Base-by-base conservation (phyloP, 176 grass and related monocot species). In the Juncus effusus region DNA sequence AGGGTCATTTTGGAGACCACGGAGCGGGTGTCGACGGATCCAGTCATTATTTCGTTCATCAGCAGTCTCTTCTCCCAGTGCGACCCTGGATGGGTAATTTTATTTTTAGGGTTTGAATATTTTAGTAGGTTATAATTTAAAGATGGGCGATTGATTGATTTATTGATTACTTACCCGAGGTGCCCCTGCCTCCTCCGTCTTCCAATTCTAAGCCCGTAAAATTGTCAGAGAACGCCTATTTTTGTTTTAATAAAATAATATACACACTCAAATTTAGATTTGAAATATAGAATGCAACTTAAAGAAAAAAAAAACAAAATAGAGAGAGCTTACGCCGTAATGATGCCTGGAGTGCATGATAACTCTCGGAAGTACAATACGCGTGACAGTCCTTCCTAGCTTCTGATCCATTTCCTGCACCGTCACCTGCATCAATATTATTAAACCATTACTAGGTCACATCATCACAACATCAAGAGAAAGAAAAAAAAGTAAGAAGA, bases 41-140 rank as follows among this genome's bases (percentile, higher is more conserved):
- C 95, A 15, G 95, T 99, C 95, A 99, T 99, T 64, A 99, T 99
- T 65, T 99, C 95, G 70, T 99, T 99, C 95, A 99, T 99, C 69
- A 99, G 67, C 42, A 99, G 83, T 63, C 95, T 90, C 79, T 99
- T 99, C 81, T 99, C 95, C 95, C 95, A 99, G 42, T 99, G 95
- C 6, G 95, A 99, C 67, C 95, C 95, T 99, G 74, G 61, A 12
- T n/a, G 38, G 52, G 62, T 69, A 67, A 13, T 45, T 54, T 60
- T 28, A 54, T 38, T 74, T 59, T 51, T 13, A 42, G 75, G 5
- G 10, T 44, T 51, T 63, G 54, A 9, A n/a, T 54, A 73, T 50
- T 58, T 19, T 78, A 70, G 36, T 47, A 53, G 10, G n/a, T n/a
- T n/a, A 8, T 60, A 61, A 13, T 10, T 42, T 11, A 71, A 47